Conservation (phyloP, 2,329 filamentous ascomycete genomes). For the Penicillium janthinellum region DNA sequence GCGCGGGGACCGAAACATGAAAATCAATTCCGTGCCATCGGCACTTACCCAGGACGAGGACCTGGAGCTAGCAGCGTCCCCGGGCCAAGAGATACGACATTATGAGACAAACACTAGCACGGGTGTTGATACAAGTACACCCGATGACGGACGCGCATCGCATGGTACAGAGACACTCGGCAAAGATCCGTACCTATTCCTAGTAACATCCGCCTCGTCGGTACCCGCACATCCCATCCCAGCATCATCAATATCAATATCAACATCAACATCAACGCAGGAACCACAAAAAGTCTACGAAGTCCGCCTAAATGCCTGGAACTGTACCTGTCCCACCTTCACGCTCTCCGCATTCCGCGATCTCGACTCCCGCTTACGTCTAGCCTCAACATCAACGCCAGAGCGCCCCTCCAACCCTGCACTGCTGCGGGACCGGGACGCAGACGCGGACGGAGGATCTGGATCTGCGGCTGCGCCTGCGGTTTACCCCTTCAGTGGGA, state of each 20-base stretch:
- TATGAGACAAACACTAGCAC: not conserved
- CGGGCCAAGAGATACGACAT: not conserved
- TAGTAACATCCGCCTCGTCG: slow-evolving; percentile 55
- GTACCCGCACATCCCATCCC: slow-evolving; percentile 26
- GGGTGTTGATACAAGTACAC: not conserved
- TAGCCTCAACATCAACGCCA: slow-evolving; percentile 6
- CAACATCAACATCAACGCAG: slow-evolving; percentile 22
- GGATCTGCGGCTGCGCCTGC: slow-evolving; percentile 3
- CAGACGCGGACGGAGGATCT: not conserved
- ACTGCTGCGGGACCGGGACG: slow-evolving; percentile 15
- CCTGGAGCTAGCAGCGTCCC: not conserved
- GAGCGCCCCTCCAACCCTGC: slow-evolving; percentile 8
- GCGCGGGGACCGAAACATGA: slow-evolving; percentile 1
- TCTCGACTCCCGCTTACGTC: slow-evolving; percentile 34
- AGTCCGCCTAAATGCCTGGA: slow-evolving; percentile 76
- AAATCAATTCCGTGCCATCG: slow-evolving; percentile 2
- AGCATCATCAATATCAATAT: not conserved
- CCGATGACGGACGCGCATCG: not conserved
- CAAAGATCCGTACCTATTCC: slow-evolving; percentile 61
- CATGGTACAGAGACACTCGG: not conserved
- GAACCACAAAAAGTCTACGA: slow-evolving; percentile 58
- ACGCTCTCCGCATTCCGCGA: slow-evolving; percentile 68
- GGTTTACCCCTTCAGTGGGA: slow-evolving; percentile 43
- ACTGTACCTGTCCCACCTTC: slow-evolving; percentile 87
- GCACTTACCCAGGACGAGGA: slow-evolving; percentile 2